A percentile compares a stretch with the other conserved stretches of the same genome.
Conservation (phyloP, 257 asterid species). For the Plantago major region DNA sequence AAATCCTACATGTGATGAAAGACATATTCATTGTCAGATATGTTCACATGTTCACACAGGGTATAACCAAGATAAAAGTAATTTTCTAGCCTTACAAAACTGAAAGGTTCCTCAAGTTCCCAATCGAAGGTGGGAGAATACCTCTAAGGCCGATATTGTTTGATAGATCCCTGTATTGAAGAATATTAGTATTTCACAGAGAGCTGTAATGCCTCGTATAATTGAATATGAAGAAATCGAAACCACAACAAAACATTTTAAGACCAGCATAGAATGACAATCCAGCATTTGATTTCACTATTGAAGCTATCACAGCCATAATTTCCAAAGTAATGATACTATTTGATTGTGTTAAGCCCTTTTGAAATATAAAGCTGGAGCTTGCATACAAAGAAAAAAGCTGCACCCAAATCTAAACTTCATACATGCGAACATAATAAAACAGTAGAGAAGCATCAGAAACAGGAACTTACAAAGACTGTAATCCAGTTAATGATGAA, state of each 20-base stretch:
- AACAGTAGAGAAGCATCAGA: not conserved
- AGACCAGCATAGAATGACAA: too few relatives aligned
- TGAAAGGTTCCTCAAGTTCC: conserved; percentile 63
- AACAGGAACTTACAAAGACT: conserved; percentile 44
- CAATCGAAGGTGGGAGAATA: conserved; percentile 67
- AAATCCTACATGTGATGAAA: conserved; percentile 45
- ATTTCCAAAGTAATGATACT: too few relatives aligned
- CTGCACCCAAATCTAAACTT: too few relatives aligned
- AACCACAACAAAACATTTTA: too few relatives aligned
- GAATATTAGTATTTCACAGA: not conserved
- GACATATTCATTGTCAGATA: conserved; percentile 8
- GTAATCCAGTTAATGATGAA: conserved; percentile 52
- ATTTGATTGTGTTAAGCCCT: too few relatives aligned
- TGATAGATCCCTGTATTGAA: conserved; percentile 78
- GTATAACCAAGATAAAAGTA: conserved; percentile 4
- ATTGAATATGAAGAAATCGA: too few relatives aligned
- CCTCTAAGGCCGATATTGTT: conserved; percentile 74
- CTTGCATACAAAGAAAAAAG: too few relatives aligned
- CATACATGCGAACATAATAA: too few relatives aligned
- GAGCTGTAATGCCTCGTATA: not conserved
- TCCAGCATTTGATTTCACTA: too few relatives aligned
- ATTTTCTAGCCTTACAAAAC: conserved; percentile 43
- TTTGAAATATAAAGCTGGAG: too few relatives aligned
- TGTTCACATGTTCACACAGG: conserved; percentile 11
- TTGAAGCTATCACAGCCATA: too few relatives aligned